A percentile compares a stretch with the other conserved stretches of the same genome.
Evolutionary conservation across 192 early-diverging fungal species (phyloP).

Genomic region (Bifiguratus adelaidae): DNA sequence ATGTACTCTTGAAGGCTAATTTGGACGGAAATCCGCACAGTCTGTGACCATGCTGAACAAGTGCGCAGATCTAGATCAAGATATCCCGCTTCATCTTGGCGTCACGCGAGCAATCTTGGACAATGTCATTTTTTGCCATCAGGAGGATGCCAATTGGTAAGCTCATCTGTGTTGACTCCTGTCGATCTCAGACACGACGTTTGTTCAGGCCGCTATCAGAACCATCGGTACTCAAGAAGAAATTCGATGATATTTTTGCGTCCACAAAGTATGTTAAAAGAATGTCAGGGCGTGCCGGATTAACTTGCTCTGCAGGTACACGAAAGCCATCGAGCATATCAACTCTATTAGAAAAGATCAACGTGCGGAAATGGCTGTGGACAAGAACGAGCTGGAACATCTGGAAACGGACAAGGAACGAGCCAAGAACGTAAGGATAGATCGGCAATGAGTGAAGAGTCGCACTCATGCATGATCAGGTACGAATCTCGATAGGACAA

Average conservation of each 20-base stretch:
- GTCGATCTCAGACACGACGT: neutral
- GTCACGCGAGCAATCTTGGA: constrained; percentile 88
- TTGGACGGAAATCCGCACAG: constrained; percentile 12
- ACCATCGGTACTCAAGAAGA: constrained; percentile 77
- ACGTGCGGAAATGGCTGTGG: constrained; percentile 43
- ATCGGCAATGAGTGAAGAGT: no score
- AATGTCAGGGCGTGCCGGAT: neutral
- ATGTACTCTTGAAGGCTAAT: neutral
- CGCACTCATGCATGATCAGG: no score
- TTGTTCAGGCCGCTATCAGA: constrained; percentile 78
- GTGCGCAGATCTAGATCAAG: constrained; percentile 79
- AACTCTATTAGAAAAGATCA: constrained; percentile 68
- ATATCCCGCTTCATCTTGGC: constrained; percentile 78
- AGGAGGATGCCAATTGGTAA: constrained; percentile 93
- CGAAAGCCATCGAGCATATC: constrained; percentile 82
- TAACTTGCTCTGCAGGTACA: constrained; percentile 65
- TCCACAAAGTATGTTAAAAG: constrained; percentile 53
- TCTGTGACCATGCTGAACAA: constrained; percentile 60
- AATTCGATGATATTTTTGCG: constrained; percentile 98
- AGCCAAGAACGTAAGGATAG: constrained; percentile 49
- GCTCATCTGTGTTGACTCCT: neutral
- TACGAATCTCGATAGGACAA: no score
- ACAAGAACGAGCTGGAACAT: constrained; percentile 50
- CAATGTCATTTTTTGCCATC: constrained; percentile 98
- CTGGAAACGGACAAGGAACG: constrained; percentile 59